These are phyloP conservation scores for Camelina sativa DNA, from an alignment of 345 rosid genomes.

Conservation along the genomic window DNA sequence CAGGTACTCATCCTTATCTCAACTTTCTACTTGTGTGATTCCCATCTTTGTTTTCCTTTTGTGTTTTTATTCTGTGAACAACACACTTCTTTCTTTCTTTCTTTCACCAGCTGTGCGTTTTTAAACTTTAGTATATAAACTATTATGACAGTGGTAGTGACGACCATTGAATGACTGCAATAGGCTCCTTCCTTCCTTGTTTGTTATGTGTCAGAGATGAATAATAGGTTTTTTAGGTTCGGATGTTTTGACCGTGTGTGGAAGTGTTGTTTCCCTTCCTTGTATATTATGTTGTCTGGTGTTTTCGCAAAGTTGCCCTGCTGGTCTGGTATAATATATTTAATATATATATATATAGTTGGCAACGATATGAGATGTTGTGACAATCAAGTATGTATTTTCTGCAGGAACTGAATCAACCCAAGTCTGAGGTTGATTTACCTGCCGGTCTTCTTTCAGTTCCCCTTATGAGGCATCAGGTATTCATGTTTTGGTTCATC, in stretches of 20 bases:
- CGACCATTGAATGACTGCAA: constrained; percentile 1
- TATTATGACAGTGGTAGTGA: constrained; percentile 10
- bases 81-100: background rate
- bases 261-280: constrained; percentile 11
- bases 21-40: background rate
- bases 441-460: constrained; percentile 89
- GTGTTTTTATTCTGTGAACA: constrained; percentile 5
- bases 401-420: constrained; percentile 85
- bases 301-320: background rate
- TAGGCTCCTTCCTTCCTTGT: constrained; percentile 7
- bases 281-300: too few species aligned
- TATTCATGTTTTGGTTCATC: constrained; percentile 41
- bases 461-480: constrained; percentile 94
- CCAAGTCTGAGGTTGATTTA: constrained; percentile 66
- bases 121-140: background rate
- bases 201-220: constrained; percentile 11
- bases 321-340: background rate
- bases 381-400: constrained; percentile 14
- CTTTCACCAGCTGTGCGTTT: background rate
- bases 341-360: background rate
- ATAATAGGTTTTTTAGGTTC: background rate
- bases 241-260: constrained; percentile 12
- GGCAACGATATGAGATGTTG: background rate
- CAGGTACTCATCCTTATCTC: constrained; percentile 58
- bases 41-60: background rate